Percentiles rank a stretch among this genome's conserved stretches.
Evolutionary conservation across 441 rosid genomes (phyloP).

Genomic region (Pelargonium australe): DNA sequence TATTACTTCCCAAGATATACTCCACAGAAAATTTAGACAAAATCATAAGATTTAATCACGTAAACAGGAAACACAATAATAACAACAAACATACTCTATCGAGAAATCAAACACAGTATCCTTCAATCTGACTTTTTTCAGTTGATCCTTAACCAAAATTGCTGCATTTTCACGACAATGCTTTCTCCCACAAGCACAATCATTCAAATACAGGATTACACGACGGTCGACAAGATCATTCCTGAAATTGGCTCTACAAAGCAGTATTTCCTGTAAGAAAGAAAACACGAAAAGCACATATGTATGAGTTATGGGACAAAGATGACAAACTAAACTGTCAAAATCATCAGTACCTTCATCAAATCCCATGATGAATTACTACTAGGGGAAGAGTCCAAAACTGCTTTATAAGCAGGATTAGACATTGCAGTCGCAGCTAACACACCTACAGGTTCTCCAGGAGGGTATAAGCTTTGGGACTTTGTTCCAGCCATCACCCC

Average conservation of each 20-base stretch:
- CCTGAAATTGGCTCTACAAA: conserved; percentile 68
- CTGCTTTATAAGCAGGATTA: conserved; percentile 95
- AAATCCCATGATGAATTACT: conserved; percentile 92
- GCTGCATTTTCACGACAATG: conserved; percentile 81
- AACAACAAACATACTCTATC: conserved; percentile 56
- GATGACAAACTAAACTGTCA: conserved; percentile 12
- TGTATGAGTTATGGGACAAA: conserved; percentile 3
- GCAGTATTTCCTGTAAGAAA: conserved; percentile 72
- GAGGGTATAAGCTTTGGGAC: conserved; percentile 50
- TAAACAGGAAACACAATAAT: conserved; percentile 1
- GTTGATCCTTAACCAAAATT: conserved; percentile 53
- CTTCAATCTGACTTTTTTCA: conserved; percentile 73
- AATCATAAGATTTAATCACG: neutral
- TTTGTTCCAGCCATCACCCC: conserved; percentile 43
- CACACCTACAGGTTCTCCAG: conserved; percentile 98
- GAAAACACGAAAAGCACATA: conserved; percentile 4
- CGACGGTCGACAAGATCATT: conserved; percentile 68
- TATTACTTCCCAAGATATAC: neutral
- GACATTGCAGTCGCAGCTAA: conserved; percentile 99
- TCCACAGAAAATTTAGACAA: neutral
- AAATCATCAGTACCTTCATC: conserved; percentile 66
- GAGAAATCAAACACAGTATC: conserved; percentile 55
- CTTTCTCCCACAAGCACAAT: conserved; percentile 64
- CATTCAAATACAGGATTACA: conserved; percentile 58
- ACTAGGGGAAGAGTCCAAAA: conserved; percentile 85